phyloP scores from a whole-genome alignment of 2,329 filamentous ascomycete genomes.

The Botrytis fabae region DNA sequence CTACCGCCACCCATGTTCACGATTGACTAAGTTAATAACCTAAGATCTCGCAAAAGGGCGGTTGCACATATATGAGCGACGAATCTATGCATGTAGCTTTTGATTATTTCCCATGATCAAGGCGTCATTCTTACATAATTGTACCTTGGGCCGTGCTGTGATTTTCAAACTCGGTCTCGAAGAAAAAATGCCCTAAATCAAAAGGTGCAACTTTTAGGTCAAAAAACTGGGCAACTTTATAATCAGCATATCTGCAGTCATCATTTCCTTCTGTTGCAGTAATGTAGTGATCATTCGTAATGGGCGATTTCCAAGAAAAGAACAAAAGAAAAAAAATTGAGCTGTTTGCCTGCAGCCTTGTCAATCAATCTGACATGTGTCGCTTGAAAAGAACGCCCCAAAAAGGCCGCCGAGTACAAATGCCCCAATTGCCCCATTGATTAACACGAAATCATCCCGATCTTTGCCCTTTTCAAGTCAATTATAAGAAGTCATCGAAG shows the following conservation, averaged over 20 bases:
- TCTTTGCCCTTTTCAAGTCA: neutral
- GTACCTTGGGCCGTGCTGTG: neutral
- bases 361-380: neutral
- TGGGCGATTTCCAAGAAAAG: too few relatives aligned
- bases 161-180: too few relatives aligned
- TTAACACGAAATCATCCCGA: neutral
- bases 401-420: neutral
- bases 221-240: neutral
- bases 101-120: neutral
- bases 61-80: neutral
- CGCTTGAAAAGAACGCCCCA: too few relatives aligned
- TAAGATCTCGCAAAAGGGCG: neutral
- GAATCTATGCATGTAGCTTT: neutral
- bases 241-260: neutral
- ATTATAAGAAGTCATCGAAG: neutral
- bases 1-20: neutral
- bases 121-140: neutral
- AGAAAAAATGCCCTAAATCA: neutral
- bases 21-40: neutral
- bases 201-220: neutral
- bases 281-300: neutral
- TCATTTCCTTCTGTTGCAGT: neutral
- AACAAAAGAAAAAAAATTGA: neutral
- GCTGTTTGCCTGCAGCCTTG: neutral
- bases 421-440: conserved; percentile 1